These are phyloP conservation scores for Colletotrichum tropicale DNA, from an alignment of 2,329 filamentous ascomycete genomes.

Conservation along the genomic window DNA sequence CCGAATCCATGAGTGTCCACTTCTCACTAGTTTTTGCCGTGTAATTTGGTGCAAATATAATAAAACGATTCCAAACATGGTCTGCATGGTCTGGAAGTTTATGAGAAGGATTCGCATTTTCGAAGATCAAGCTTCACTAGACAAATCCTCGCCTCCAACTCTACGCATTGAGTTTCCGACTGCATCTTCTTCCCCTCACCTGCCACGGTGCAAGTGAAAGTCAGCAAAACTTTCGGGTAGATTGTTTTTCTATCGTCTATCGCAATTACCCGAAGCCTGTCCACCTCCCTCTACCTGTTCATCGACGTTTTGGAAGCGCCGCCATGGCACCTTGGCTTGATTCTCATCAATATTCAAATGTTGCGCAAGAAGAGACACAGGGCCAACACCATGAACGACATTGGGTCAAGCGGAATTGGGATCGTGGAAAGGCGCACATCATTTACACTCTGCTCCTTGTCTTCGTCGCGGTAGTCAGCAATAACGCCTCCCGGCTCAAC, in stretches of 20 bases:
- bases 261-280: neutral
- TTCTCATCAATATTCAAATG: neutral
- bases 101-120: too few species aligned
- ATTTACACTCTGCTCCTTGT: neutral
- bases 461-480: neutral
- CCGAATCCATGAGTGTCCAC: neutral
- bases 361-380: neutral
- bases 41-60: neutral
- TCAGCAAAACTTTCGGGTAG: neutral
- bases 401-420: neutral
- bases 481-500: neutral
- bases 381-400: neutral
- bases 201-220: neutral
- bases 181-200: neutral
- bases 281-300: neutral
- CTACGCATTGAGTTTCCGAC: neutral
- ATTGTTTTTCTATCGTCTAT: neutral
- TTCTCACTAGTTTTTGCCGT: neutral
- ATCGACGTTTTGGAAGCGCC: neutral
- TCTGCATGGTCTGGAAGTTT: too few species aligned
- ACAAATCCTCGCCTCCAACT: neutral
- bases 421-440: neutral
- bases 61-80: neutral
- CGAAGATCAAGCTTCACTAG: neutral
- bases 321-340: neutral